Evolutionary conservation across 225 moss, liverwort and hornwort genomes (phyloP).

Genomic region (Takakia lepidozioides): DNA sequence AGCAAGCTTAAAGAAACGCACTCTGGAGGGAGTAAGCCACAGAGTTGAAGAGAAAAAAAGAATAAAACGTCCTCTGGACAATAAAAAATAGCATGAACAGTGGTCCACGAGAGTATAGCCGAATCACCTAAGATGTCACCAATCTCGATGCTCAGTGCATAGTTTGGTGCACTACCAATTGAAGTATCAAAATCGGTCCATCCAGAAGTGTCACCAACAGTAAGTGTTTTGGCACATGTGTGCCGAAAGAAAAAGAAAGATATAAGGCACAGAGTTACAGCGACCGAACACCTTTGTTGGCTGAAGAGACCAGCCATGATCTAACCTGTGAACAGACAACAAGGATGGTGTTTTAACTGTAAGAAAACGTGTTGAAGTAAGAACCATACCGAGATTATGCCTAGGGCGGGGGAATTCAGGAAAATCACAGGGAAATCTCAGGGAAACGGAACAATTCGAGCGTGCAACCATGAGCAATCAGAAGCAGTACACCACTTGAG

Average conservation of each 20-base stretch:
- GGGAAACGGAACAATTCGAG: too few species aligned
- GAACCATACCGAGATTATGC: too few species aligned
- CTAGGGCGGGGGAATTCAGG: too few species aligned
- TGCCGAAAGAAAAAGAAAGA: slow-evolving; percentile 7
- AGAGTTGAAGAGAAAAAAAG: neutral
- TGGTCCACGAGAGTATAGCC: too few species aligned
- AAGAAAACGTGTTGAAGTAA: too few species aligned
- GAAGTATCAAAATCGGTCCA: slow-evolving; percentile 34
- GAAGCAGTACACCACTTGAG: too few species aligned
- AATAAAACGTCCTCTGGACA: neutral
- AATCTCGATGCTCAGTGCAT: slow-evolving; percentile 18
- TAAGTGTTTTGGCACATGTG: slow-evolving; percentile 20
- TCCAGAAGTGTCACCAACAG: slow-evolving; percentile 28
- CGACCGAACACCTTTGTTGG: slow-evolving; percentile 4
- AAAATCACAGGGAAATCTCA: too few species aligned
- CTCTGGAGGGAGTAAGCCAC: too few species aligned
- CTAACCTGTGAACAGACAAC: too few species aligned
- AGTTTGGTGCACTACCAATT: slow-evolving; percentile 18
- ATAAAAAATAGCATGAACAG: neutral
- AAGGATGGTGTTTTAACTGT: too few species aligned
- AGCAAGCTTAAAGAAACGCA: too few species aligned
- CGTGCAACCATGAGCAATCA: too few species aligned
- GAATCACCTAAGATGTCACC: slow-evolving; percentile 31
- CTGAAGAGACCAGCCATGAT: slow-evolving; percentile 6
- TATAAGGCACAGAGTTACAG: neutral